A percentile compares a stretch with the other conserved stretches of the same genome.
Evolutionary conservation across 352 stramenopile species (phyloP).

Genomic region (Phytophthora crassamura): DNA sequence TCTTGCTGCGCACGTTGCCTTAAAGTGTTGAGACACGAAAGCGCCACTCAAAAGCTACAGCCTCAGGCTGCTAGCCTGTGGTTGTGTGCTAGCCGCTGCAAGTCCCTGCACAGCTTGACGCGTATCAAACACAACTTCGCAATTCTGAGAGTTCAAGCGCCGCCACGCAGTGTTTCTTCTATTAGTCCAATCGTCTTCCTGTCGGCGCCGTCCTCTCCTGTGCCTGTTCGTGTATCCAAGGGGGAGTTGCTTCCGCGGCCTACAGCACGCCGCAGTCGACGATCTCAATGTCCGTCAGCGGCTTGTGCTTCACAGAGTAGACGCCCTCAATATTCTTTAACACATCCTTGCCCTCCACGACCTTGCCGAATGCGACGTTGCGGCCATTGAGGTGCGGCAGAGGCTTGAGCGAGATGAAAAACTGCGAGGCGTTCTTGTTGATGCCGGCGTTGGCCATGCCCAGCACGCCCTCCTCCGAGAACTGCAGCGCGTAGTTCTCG

Average conservation of each 20-base stretch:
- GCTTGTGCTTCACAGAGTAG: slow-evolving; percentile 86
- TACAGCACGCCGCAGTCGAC: slow-evolving; percentile 83
- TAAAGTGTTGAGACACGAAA: too few species aligned
- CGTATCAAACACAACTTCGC: slow-evolving; percentile 1
- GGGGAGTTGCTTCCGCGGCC: slow-evolving; percentile 15
- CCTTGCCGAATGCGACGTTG: slow-evolving; percentile 89
- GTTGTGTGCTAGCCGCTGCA: too few species aligned
- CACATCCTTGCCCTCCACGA: slow-evolving; percentile 84
- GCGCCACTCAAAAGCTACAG: too few species aligned
- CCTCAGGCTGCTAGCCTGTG: too few species aligned
- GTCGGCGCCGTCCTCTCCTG: slow-evolving; percentile 18
- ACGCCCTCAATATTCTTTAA: slow-evolving; percentile 86
- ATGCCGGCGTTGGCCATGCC: slow-evolving; percentile 98
- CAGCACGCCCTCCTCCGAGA: slow-evolving; percentile 82
- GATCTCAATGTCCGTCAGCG: slow-evolving; percentile 83
- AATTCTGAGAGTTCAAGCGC: slow-evolving; percentile 30
- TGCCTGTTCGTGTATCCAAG: slow-evolving; percentile 26
- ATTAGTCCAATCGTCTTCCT: slow-evolving; percentile 37
- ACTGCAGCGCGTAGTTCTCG: slow-evolving; percentile 90
- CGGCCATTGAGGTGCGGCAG: slow-evolving; percentile 87
- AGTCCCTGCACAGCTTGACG: too few species aligned
- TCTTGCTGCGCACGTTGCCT: too few species aligned
- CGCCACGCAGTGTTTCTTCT: slow-evolving; percentile 40
- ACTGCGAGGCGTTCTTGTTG: slow-evolving; percentile 99
- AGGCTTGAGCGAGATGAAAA: slow-evolving; percentile 97